A percentile compares a stretch with the other conserved stretches of the same genome.
Conservation (phyloP, 257 asterid genomes). For the Penstemon eatonii region DNA sequence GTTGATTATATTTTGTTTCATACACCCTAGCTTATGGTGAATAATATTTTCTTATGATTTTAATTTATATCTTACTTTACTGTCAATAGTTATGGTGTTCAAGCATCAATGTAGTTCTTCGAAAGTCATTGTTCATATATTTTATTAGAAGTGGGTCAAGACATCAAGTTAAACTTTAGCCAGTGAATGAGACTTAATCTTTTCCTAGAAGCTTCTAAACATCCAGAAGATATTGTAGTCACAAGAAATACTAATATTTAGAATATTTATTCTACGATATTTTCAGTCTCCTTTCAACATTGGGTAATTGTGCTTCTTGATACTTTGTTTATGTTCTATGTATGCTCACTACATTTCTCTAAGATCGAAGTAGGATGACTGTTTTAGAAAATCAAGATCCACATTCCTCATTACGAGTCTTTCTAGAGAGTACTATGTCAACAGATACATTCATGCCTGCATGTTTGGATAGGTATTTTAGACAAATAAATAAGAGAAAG, state of each 20-base stretch:
- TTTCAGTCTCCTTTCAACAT: neutral
- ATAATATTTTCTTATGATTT: too few relatives aligned
- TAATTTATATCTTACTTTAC: too few relatives aligned
- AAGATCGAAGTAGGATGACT: neutral
- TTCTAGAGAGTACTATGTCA: constrained; percentile 3
- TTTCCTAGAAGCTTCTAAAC: neutral
- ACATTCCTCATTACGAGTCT: neutral
- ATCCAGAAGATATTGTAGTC: neutral
- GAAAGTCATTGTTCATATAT: too few relatives aligned
- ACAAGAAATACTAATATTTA: neutral
- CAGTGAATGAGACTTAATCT: neutral
- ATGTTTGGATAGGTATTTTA: neutral
- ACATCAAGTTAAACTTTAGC: neutral
- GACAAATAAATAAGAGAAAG: constrained; percentile 15
- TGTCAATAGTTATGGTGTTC: too few relatives aligned
- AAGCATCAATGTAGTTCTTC: neutral
- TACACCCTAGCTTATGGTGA: too few relatives aligned
- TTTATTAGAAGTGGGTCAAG: neutral
- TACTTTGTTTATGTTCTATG: neutral
- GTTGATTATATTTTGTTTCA: neutral
- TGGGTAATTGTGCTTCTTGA: neutral
- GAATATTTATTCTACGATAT: too few relatives aligned
- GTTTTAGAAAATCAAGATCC: neutral
- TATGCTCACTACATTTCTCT: neutral
- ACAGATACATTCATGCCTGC: neutral